Base-by-base conservation (phyloP, 208 protist species). In the Blechomonas ayalai region DNA sequence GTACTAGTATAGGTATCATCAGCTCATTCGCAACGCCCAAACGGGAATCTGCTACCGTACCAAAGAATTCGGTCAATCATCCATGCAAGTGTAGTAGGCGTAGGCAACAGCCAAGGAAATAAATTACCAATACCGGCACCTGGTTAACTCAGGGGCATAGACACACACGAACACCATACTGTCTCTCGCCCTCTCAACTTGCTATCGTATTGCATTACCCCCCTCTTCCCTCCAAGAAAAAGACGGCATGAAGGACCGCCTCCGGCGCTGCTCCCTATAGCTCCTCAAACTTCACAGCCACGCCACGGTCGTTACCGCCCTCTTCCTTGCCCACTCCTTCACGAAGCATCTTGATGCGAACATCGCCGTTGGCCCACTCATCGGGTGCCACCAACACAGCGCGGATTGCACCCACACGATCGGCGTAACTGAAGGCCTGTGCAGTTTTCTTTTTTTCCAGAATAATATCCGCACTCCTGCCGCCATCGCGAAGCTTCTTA, bases 341-440 rank as follows among this genome's bases (percentile, higher is more conserved):
- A 4, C 89, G 84, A 46, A 97, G 63, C 75, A 92, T 82, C 67
- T 97, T 97, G 23, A 97, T 73, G 29, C 69, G 74, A 34, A 95
- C 89, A 64, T 87, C 73, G 5, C 82, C 78, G n/a, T 72, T 67
- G 20, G 64, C 67, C 89, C 89, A 97, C 53, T 98, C 95, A 23
- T 95, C 86, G 3, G 92, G 93, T 1, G 95, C 95, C 32, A 98
- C 83, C 23, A 96, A 68, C 34, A 96, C 76, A 3, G 77, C 87
- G 19, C 89, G 73, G 15, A 73, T 45, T 13, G 93, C 95, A 24
- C 82, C 82, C 27, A 97, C 73, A 34, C 90, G 88, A 58, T 98
- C 91, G n/a, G 95, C 95, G 58, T 98, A 98, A 50, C 73, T 88
- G 67, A 96, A 97, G 24, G 87, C 70, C 71, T 90, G 68, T 13